Base-by-base conservation (phyloP, 352 stramenopile genomes). In the Phytophthora tentaculata region DNA sequence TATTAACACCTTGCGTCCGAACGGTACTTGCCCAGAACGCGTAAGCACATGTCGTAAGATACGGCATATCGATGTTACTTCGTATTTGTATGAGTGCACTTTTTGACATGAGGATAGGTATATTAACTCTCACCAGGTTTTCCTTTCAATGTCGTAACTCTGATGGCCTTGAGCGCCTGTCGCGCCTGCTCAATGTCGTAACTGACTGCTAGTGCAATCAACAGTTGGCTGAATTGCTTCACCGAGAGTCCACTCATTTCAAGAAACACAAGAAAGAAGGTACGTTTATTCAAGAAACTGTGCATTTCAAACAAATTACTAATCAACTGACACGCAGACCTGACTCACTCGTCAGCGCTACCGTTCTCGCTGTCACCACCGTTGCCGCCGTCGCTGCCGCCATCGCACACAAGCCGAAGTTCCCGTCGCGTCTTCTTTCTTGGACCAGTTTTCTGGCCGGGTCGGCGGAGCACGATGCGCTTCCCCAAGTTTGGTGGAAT, bases 1-100 rank as follows among this genome's bases (percentile, higher is more conserved):
- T n/a, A n/a, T 32, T 32, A 32, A 32, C 26, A 32, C 26, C 3
- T 32, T 32, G 26, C 26, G 26, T 32, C 26, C 26, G 26, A 8
- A 32, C 26, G 26, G 26, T 32, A 32, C 26, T 32, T 32, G 26
- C 47, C 13, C 23, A 1, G 47, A 53, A 53, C 23, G 17, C 23
- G 9, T 52, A 35, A 52, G 47, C n/a, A 23, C 3, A 54, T 54
- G 48, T 55, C 48, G 16, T 55, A 55, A 23, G 13, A 26, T 55
- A 55, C 48, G 16, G 10, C 48, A 19, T 43, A 55, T 16, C 17
- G 5, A 24, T 55, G 24, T 55, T 3, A 39, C 48, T 41, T 55
- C 6, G 7, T 41, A 55, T 55, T 55, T 55, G 48, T 39, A 54
- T 54, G 24, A 3, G n/a, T 7, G 5, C 2, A n/a, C 22, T 3